Evolutionary conservation across 2,329 filamentous ascomycete genomes (phyloP), one percentile per base, ranked within the genome.

Genomic region (Pseudogymnoascus sp.): DNA sequence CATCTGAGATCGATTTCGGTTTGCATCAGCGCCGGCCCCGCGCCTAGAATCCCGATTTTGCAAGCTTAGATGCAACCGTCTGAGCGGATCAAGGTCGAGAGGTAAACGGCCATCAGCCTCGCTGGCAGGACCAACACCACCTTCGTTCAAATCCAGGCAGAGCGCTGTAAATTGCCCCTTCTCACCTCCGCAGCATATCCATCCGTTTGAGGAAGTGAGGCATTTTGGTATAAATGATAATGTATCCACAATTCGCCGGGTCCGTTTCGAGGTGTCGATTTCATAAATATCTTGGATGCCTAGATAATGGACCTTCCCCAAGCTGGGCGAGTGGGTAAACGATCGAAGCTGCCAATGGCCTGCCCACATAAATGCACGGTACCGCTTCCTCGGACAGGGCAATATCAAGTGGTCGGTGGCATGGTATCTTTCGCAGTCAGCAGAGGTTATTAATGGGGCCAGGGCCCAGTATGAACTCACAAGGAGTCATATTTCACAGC

Each of bases 321-420:
- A 82, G 71, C 90, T 85, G 68, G 91, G 87, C 26, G 88, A 89
- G 74, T 90, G 93, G 73, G 98, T 89, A 69, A 96, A 87, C 69
- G 96, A 93, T 62, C 93, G 90, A 53, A 99, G 82, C 77, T 95
- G 90, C 87, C 89, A 93, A 77, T 95, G 90, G 68, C 89, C 83
- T 60, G 86, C 86, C 60, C 82, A 82, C 69, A 91, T 87, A 50
- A 80, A 81, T 66, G 87, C 82, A 56, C 84, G 84, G 73, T 88
- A 91, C 73, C 89, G 89, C 68, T 83, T 87, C 71, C 86, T 84
- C 66, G 82, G 82, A 59, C 77, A 79, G 64, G 79, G 78, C 61
- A 84, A 81, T 66, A 91, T 81, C 66, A 91, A 78, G 70, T 79
- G 78, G 68, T 90, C 85, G 66, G 87, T 89, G 64, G 85, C 83